These are phyloP conservation scores for Helichrysum umbraculigerum DNA, from an alignment of 129 eudicot genomes.

Conservation along the genomic window DNA sequence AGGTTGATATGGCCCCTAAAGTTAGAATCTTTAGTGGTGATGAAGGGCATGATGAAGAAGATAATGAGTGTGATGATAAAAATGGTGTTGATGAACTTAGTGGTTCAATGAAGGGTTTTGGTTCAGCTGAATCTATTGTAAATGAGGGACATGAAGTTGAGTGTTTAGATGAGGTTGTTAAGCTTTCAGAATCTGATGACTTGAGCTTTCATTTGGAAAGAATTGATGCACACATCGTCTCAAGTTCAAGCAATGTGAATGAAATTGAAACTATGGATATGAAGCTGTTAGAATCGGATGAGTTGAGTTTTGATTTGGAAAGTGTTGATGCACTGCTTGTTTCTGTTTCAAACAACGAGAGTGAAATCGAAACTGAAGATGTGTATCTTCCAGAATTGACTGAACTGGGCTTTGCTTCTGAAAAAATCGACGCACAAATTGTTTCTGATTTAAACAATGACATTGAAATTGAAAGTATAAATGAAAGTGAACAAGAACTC, in stretches of 20 bases:
- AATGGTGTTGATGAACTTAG: neutral
- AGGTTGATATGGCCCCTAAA: constrained; percentile 37
- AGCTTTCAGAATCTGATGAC: neutral
- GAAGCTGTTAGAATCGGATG: neutral
- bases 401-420: neutral
- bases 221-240: constrained; percentile 1
- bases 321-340: neutral
- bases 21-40: constrained; percentile 33
- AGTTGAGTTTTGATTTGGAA: constrained; percentile 14
- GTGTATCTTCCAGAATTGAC: neutral
- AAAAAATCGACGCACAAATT: neutral
- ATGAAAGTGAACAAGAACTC: constrained; percentile 20
- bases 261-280: neutral
- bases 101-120: constrained; percentile 5
- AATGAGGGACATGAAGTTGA: constrained; percentile 14
- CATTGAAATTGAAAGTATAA: neutral
- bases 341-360: constrained; percentile 2
- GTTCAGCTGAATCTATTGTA: constrained; percentile 5
- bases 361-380: neutral
- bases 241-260: constrained; percentile 4
- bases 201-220: constrained; percentile 23
- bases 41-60: constrained; percentile 47
- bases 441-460: constrained; percentile 6
- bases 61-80: constrained; percentile 27
- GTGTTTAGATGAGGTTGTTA: constrained; percentile 3